phyloP scores from a whole-genome alignment of 2,329 filamentous ascomycete species.

The Ophiocordyceps camponoti-floridani region DNA sequence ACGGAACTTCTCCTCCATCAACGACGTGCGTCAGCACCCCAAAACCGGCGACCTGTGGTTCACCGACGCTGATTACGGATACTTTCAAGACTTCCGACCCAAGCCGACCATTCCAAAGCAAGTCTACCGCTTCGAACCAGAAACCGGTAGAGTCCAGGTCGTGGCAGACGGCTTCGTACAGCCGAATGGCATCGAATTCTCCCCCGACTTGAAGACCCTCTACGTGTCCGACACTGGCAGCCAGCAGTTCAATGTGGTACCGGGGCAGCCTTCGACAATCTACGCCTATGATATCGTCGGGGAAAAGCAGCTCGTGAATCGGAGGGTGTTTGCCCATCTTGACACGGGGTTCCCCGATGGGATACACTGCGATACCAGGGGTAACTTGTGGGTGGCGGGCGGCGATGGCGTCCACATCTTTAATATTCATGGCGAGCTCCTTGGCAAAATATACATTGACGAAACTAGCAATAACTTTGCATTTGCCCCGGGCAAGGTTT shows the following conservation, averaged over 20 bases:
- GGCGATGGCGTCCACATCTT: constrained; percentile 31
- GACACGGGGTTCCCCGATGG: constrained; percentile 40
- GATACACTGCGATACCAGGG: constrained; percentile 33
- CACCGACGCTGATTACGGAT: constrained; percentile 43
- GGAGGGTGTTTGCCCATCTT: constrained; percentile 37
- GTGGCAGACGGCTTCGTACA: constrained; percentile 38
- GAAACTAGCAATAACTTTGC: constrained; percentile 5
- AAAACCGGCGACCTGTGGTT: constrained; percentile 43
- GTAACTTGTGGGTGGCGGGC: constrained; percentile 34
- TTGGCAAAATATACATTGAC: constrained; percentile 32
- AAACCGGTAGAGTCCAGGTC: constrained; percentile 29
- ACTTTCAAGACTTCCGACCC: constrained; percentile 37
- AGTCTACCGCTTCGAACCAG: constrained; percentile 36
- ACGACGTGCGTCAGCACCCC: constrained; percentile 36
- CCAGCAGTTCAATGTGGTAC: constrained; percentile 1
- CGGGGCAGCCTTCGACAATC: constrained; percentile 2
- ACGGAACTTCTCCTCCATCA: constrained; percentile 40
- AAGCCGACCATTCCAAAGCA: constrained; percentile 34
- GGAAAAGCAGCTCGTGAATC: constrained; percentile 11
- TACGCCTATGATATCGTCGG: constrained; percentile 3
- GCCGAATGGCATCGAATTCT: constrained; percentile 40
- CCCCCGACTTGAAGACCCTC: constrained; percentile 28
- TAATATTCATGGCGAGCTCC: constrained; percentile 24
- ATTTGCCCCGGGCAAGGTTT: constrained; percentile 5
- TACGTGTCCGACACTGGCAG: constrained; percentile 40